Evolutionary conservation across 768 basidiomycete species (phyloP), one percentile per base, ranked within the genome.

Genomic region (Trametes sanguinea): DNA sequence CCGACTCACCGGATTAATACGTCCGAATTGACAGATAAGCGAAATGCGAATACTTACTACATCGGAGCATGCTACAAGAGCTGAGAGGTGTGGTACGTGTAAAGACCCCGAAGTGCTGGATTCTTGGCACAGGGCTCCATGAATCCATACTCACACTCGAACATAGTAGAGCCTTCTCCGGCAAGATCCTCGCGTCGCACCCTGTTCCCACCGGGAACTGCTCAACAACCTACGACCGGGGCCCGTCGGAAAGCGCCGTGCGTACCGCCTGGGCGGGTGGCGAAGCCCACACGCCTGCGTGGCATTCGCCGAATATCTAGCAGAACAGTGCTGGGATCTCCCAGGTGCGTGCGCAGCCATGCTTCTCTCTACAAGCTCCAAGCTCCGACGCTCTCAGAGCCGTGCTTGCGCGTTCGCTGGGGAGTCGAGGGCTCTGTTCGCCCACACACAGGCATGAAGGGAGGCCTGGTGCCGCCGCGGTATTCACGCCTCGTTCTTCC

Each of bases 381-480:
- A 56, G 40, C 60, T 61, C 60, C 60, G 60, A 32, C 54, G 5
- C 40, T n/a, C 17, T 46, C 35, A 43, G 47, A 46, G 22, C 22
- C 40, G 46, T 43, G 53, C 39, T 29, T n/a, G 37, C 54, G 53
- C 40, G 40, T 57, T 51, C 51, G 61, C 61, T 50, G 61, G 52
- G 47, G 61, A 51, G 61, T 62, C 55, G 61, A 57, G 61, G 61
- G 61, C 61, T 53, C 61, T 40, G 43, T 62, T 62, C 55, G 55
- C 51, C n/a, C 22, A 44, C 42, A 47, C 54, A 10, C 14, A 48
- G 22, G 42, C 40, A 32, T 17, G 51, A 29, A 14, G 46, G 27
- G 39, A 17, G 52, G 14, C 13, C 9, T 29, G 35, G 46, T 4
- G 33, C 51, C 35, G 43, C 61, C 61, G 56, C 61, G 50, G 50